Evolutionary conservation across 768 basidiomycete species (phyloP), one percentile per base, ranked within the genome.

Genomic region (Kwoniella sp.): DNA sequence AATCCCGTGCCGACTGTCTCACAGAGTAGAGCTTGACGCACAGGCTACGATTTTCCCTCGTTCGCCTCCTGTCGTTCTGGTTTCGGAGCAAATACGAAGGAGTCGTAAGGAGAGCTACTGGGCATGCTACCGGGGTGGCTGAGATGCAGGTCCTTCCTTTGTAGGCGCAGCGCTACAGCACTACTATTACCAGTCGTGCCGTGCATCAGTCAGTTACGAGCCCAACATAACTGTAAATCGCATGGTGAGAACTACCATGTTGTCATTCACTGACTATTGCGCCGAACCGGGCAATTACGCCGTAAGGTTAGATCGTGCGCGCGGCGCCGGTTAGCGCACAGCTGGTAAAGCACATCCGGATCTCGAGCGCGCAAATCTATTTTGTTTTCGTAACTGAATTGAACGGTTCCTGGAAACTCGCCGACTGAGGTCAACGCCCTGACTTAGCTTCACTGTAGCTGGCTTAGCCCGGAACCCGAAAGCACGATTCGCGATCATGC

Each of bases 31-130:
- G 41, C 41, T 45, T 45, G 41, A 45, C 20, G 41, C 41, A 7
- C 34, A 5, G 7, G 7, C 34, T 37, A 7, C 13, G 34, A 37
- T 37, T 5, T 13, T 37, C 34, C 34, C 34, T 13, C 34, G 5
- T 13, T 37, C 34, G 34, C 34, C 13, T 37, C 13, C 13, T 20
- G 4, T 48, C 20, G 20, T 23, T n/a, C 47, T 51, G 50, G 50
- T 51, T 51, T 51, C 50, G 50, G 50, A 51, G 50, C 50, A 51
- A 51, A 51, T 45, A n/a, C n/a, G n/a, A n/a, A n/a, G n/a, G n/a
- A n/a, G n/a, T n/a, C n/a, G n/a, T n/a, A n/a, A n/a, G n/a, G n/a
- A n/a, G n/a, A n/a, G n/a, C n/a, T n/a, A n/a, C n/a, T n/a, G n/a
- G n/a, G n/a, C n/a, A n/a, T n/a, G n/a, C n/a, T n/a, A n/a, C n/a